Conservation (phyloP, 2,329 filamentous ascomycete species). For the Periconia digitata region DNA sequence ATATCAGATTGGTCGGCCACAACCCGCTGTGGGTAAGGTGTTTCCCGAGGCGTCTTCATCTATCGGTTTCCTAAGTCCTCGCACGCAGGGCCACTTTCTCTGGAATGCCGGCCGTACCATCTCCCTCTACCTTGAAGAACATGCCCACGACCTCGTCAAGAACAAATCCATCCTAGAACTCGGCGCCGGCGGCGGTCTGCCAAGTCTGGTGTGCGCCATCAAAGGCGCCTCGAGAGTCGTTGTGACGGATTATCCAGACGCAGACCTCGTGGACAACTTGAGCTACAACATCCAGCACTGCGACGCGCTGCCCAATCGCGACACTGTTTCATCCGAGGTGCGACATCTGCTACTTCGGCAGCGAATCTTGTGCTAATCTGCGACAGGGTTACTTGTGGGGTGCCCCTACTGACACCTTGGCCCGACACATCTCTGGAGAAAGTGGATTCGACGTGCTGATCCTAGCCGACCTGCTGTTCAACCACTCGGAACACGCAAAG, state of each 20-base stretch:
- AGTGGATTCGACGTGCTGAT: conserved; percentile 76
- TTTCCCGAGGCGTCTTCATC: conserved; percentile 3
- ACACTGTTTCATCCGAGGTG: conserved; percentile 43
- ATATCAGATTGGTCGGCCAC: conserved; percentile 78
- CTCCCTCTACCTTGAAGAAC: conserved; percentile 74
- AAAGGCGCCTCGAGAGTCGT: conserved; percentile 69
- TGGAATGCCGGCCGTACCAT: conserved; percentile 88
- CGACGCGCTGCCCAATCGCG: conserved; percentile 43
- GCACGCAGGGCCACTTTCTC: conserved; percentile 69
- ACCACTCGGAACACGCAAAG: conserved; percentile 82
- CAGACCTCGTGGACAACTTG: conserved; percentile 79
- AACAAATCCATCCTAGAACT: conserved; percentile 79
- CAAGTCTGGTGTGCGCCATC: conserved; percentile 74
- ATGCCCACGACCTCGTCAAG: conserved; percentile 61
- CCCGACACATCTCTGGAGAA: conserved; percentile 56
- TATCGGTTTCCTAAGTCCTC: conserved; percentile 16
- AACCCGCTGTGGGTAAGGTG: conserved; percentile 76
- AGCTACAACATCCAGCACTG: conserved; percentile 70
- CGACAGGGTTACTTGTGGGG: conserved; percentile 82
- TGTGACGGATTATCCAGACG: conserved; percentile 86
- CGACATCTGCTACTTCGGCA: conserved; percentile 1
- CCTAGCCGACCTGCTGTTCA: conserved; percentile 86
- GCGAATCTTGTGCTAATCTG: conserved; percentile 10
- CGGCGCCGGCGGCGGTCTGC: conserved; percentile 83
- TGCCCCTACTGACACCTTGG: conserved; percentile 59